Evolutionary conservation across 1,139 yeast genomes (phyloP), one percentile per base, ranked within the genome.

Genomic region (Yamadazyma conglobata): DNA sequence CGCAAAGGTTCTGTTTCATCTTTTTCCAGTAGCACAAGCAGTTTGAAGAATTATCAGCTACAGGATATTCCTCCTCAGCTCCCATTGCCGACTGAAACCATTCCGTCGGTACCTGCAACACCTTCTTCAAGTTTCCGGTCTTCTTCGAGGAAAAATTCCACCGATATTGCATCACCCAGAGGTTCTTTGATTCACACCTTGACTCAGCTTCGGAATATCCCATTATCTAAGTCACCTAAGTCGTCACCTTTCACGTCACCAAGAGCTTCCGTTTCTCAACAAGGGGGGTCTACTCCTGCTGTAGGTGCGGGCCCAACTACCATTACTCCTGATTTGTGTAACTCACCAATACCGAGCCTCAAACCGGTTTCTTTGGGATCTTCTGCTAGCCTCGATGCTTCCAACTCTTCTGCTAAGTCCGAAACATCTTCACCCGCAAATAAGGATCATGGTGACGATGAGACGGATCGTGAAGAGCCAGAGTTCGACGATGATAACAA

Each of bases 61-160:
- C 64, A 57, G 33, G 70, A 64, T 20, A 54, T 78, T 4, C 85
- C 85, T 2, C 73, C 79, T 0, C 75, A 64, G 39, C 52, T 64
- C 15, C 77, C 80, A 2, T 54, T 73, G 36, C 85, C 85, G 2
- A 53, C 48, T 12, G 78, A 72, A 25, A 72, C 72, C 10, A 48
- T 73, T 14, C 80, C 81, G 13, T 50, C 64, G 5, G 64, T 58
- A 24, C 74, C 70, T 10, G 50, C 62, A 0, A 52, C 64, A 1
- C 64, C 65, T 3, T 33, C 49, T 0, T 58, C 67, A 3, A n/a
- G n/a, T n/a, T 64, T 57, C 37, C 53, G 59, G 28, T 48, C 53
- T 6, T 46, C 59, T 14, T 64, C 72, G 7, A 42, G 73, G 16
- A 62, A 51, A 35, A 55, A 52, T 29, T 63, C 70, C 1, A 58